Conservation (phyloP, 345 rosid genomes). For the Capsella bursapastoris region DNA sequence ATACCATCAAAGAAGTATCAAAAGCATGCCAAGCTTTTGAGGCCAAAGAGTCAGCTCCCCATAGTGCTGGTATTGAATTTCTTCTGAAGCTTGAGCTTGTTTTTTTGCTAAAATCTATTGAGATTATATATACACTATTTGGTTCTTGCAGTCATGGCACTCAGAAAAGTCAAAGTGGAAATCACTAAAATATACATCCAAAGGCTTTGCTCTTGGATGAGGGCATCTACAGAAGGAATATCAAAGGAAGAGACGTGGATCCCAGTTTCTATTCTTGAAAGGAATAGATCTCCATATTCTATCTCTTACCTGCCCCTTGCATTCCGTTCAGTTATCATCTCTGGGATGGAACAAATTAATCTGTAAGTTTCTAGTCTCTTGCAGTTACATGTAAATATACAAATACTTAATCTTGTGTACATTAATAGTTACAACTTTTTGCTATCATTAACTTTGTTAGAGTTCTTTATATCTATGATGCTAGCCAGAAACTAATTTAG, state of each 20-base stretch:
- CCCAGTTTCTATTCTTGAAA: slow-evolving; percentile 84
- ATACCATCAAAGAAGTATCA: slow-evolving; percentile 79
- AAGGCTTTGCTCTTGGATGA: slow-evolving; percentile 97
- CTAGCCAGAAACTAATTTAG: neutral
- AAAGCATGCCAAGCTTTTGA: slow-evolving; percentile 91
- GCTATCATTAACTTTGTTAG: neutral
- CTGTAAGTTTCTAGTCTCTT: slow-evolving; percentile 59
- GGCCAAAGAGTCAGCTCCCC: slow-evolving; percentile 87
- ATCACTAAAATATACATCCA: slow-evolving; percentile 75
- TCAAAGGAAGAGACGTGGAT: slow-evolving; percentile 89
- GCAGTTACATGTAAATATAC: neutral
- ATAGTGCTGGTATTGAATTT: slow-evolving; percentile 65
- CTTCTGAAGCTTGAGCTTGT: slow-evolving; percentile 39
- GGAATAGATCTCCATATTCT: slow-evolving; percentile 85
- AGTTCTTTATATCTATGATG: neutral
- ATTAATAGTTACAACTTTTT: neutral
- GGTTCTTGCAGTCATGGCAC: slow-evolving; percentile 61
- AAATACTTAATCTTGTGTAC: slow-evolving; percentile 5
- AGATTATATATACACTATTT: slow-evolving; percentile 35
- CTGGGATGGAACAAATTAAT: slow-evolving; percentile 87
- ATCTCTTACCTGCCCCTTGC: slow-evolving; percentile 90
- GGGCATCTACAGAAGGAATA: slow-evolving; percentile 68
- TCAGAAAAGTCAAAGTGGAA: slow-evolving; percentile 75
- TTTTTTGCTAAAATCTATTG: slow-evolving; percentile 35
- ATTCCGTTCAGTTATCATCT: slow-evolving; percentile 70